These are phyloP conservation scores for Artemisia annua DNA, from an alignment of 129 eudicot genomes.

Conservation along the genomic window DNA sequence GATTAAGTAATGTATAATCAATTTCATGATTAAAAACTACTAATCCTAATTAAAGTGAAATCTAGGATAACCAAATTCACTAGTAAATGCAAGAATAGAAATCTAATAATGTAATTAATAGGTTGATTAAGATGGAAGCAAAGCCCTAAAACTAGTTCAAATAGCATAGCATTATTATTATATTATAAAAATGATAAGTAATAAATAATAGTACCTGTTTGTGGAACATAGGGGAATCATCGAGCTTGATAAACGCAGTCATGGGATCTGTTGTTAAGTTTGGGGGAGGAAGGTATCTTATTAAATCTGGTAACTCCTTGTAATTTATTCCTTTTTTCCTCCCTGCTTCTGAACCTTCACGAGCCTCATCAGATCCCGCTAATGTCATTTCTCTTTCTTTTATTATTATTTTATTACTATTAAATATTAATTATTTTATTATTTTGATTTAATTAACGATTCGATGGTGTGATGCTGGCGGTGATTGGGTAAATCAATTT, in stretches of 20 bases:
- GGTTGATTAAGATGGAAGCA: constrained; percentile 27
- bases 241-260: constrained; percentile 85
- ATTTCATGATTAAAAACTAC: neutral
- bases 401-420: too few relatives aligned
- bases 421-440: neutral
- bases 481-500: constrained; percentile 8
- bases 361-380: constrained; percentile 24
- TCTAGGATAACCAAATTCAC: too few relatives aligned
- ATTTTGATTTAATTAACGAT: constrained; percentile 1
- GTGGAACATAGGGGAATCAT: constrained; percentile 95
- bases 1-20: neutral
- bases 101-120: too few relatives aligned
- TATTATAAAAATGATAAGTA: too few relatives aligned
- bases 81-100: too few relatives aligned
- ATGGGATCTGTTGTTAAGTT: constrained; percentile 29
- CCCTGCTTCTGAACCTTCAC: neutral
- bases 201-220: constrained; percentile 52
- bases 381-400: neutral
- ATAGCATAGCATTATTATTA: constrained; percentile 1
- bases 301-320: constrained; percentile 28
- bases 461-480: constrained; percentile 15
- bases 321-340: neutral
- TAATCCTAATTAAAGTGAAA: neutral
- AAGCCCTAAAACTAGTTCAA: constrained; percentile 13
- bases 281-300: constrained; percentile 16